phyloP scores from a whole-genome alignment of 1,284 basidiomycete genomes.

The Marasmius fiardii region DNA sequence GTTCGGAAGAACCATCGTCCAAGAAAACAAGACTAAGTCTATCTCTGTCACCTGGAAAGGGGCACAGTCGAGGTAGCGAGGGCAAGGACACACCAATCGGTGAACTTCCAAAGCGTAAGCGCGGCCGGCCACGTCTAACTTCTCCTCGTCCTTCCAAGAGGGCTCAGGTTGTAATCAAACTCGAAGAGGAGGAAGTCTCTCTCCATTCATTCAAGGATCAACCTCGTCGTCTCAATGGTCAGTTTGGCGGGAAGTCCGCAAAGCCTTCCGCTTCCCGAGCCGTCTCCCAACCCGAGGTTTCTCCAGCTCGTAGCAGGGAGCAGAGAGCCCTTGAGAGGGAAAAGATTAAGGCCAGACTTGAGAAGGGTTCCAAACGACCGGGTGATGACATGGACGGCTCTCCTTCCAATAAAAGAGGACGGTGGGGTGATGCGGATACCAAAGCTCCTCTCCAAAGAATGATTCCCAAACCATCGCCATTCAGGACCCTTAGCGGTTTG shows the following conservation, averaged over 20 bases:
- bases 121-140: conserved; percentile 31
- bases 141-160: conserved; percentile 1
- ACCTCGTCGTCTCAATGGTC: conserved; percentile 45
- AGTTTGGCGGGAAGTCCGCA: conserved; percentile 42
- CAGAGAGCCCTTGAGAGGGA: conserved; percentile 16
- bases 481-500: conserved; percentile 36
- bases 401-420: conserved; percentile 29
- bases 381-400: conserved; percentile 24
- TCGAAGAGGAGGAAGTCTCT: conserved; percentile 23
- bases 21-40: conserved; percentile 39
- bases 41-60: conserved; percentile 26
- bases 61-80: conserved; percentile 35
- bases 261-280: not conserved
- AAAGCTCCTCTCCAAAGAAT: conserved; percentile 26
- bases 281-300: not conserved
- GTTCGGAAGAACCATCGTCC: conserved; percentile 33
- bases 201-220: conserved; percentile 49
- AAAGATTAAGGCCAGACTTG: conserved; percentile 7
- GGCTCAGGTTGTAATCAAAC: conserved; percentile 9
- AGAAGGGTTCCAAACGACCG: conserved; percentile 6
- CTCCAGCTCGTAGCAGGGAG: conserved; percentile 6
- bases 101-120: conserved; percentile 27
- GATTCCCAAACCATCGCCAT: conserved; percentile 32
- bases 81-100: not conserved
- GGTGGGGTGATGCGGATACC: conserved; percentile 18